phyloP scores from a whole-genome alignment of 768 basidiomycete genomes.

The Lactifluus hygrophoroides region DNA sequence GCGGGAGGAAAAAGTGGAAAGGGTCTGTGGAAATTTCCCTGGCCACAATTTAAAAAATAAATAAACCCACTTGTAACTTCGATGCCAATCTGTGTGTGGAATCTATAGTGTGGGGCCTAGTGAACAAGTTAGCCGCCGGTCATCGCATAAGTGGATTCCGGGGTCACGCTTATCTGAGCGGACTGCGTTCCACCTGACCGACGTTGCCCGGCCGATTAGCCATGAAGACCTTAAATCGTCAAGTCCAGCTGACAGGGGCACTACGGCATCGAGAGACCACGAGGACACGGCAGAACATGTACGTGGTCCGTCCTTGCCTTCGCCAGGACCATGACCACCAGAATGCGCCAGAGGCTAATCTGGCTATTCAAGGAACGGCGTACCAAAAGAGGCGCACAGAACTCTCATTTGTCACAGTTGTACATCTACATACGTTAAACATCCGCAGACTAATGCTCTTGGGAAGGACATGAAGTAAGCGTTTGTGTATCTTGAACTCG shows the following conservation, averaged over 20 bases:
- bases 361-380: background rate
- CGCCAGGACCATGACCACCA: background rate
- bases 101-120: background rate
- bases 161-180: background rate
- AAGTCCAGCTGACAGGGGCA: constrained; percentile 12
- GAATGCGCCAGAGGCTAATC: background rate
- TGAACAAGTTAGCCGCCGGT: background rate
- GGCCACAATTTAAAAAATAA: background rate
- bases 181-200: constrained; percentile 1
- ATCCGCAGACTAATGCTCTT: background rate
- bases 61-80: background rate
- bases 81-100: constrained; percentile 4
- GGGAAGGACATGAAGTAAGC: background rate
- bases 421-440: constrained; percentile 18
- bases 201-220: constrained; percentile 11
- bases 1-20: too few species aligned
- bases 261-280: constrained; percentile 2
- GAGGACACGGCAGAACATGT: background rate
- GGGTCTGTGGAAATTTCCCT: background rate
- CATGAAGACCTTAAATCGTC: constrained; percentile 12
- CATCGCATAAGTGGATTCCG: background rate
- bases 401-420: background rate
- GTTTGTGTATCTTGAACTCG: background rate
- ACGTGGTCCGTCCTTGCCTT: background rate
- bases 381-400: background rate